phyloP scores from a whole-genome alignment of 495 filamentous ascomycete species.

The Evernia prunastri region DNA sequence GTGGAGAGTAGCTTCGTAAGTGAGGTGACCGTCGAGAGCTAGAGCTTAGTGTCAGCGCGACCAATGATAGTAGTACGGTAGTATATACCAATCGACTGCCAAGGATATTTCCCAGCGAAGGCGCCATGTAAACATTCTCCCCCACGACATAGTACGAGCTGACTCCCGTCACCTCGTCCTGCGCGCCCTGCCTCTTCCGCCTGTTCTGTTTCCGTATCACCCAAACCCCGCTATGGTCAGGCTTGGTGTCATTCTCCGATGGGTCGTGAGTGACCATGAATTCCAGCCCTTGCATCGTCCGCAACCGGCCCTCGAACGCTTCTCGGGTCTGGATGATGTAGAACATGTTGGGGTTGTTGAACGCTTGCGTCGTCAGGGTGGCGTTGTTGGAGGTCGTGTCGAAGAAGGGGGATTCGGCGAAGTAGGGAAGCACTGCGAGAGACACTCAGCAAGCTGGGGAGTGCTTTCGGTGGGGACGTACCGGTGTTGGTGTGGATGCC shows the following conservation, averaged over 20 bases:
- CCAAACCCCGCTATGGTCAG: conserved; percentile 65
- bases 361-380: conserved; percentile 65
- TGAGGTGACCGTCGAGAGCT: conserved; percentile 56
- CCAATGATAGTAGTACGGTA: not conserved
- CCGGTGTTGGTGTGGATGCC: conserved; percentile 52
- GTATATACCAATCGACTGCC: conserved; percentile 62
- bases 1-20: conserved; percentile 62
- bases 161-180: conserved; percentile 65
- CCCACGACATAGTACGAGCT: conserved; percentile 79
- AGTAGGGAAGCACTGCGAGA: conserved; percentile 71
- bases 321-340: conserved; percentile 62
- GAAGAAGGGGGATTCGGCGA: conserved; percentile 83
- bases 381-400: conserved; percentile 85
- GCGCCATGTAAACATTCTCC: conserved; percentile 85
- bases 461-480: not conserved
- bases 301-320: conserved; percentile 69
- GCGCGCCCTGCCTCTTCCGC: conserved; percentile 48
- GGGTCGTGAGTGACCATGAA: conserved; percentile 76
- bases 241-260: conserved; percentile 51
- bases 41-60: conserved; percentile 30
- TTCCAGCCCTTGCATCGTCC: conserved; percentile 74
- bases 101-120: conserved; percentile 69
- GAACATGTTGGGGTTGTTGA: conserved; percentile 59
- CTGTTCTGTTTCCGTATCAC: conserved; percentile 86
- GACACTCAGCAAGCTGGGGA: not conserved